phyloP scores from a whole-genome alignment of 495 filamentous ascomycete species.

The Aspergillus affinis region DNA sequence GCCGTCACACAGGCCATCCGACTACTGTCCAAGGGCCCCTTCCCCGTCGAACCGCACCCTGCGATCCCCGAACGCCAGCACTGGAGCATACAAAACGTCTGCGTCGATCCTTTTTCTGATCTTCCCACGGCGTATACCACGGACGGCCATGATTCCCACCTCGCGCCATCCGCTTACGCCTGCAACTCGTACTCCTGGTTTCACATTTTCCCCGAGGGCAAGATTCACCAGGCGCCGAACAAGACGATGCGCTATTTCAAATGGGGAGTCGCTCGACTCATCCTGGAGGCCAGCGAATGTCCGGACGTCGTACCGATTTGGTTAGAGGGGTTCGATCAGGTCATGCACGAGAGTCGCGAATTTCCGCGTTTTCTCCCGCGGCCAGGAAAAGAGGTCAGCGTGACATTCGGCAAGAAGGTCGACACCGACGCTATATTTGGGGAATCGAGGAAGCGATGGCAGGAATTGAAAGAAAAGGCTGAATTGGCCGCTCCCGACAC shows the following conservation, averaged over 20 bases:
- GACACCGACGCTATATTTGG: slow-evolving; percentile 53
- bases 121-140: slow-evolving; percentile 49
- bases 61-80: slow-evolving; percentile 36
- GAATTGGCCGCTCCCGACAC: slow-evolving; percentile 33
- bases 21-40: slow-evolving; percentile 69
- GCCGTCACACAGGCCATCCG: slow-evolving; percentile 84
- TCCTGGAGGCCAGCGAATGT: slow-evolving; percentile 79
- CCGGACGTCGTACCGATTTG: slow-evolving; percentile 93
- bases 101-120: slow-evolving; percentile 49
- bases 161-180: slow-evolving; percentile 58
- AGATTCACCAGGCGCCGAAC: slow-evolving; percentile 80
- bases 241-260: slow-evolving; percentile 93
- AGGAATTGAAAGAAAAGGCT: slow-evolving; percentile 52
- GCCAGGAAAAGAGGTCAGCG: slow-evolving; percentile 62
- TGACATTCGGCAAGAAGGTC: slow-evolving; percentile 66
- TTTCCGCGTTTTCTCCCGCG: slow-evolving; percentile 85
- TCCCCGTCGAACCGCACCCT: slow-evolving; percentile 39
- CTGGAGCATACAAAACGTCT: slow-evolving; percentile 43
- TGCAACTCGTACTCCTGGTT: slow-evolving; percentile 73
- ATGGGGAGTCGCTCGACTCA: slow-evolving; percentile 88
- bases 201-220: slow-evolving; percentile 94
- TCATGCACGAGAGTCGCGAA: slow-evolving; percentile 78
- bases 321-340: slow-evolving; percentile 78
- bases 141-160: slow-evolving; percentile 56
- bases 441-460: slow-evolving; percentile 69